phyloP scores from a whole-genome alignment of 2,329 filamentous ascomycete species.

The Talaromyces sp. region DNA sequence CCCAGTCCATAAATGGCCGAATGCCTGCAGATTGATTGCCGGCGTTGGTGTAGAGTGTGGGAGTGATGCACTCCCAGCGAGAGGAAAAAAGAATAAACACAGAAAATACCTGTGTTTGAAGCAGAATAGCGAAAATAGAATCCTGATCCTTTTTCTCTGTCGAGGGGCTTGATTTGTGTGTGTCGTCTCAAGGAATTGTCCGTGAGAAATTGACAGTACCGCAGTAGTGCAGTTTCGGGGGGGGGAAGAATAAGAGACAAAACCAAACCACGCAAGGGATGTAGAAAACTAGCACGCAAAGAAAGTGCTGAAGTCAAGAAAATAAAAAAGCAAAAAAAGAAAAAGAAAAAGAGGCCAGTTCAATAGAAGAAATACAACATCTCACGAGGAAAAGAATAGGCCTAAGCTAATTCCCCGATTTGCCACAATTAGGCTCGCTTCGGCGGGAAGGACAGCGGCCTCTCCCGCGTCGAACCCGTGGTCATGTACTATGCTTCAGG shows the following conservation, averaged over 20 bases:
- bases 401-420: background rate
- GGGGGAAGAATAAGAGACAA: background rate
- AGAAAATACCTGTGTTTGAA: background rate
- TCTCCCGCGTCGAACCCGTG: conserved; percentile 7
- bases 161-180: background rate
- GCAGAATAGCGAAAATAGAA: background rate
- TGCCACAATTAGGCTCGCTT: conserved; percentile 13
- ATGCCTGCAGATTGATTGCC: background rate
- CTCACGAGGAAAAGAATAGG: background rate
- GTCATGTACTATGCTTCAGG: background rate
- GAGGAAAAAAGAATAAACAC: background rate
- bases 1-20: background rate
- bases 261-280: conserved; percentile 8
- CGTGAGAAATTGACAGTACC: conserved; percentile 1
- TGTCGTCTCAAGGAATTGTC: background rate
- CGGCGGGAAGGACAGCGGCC: conserved; percentile 5
- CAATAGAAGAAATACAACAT: background rate
- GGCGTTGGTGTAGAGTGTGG: background rate
- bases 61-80: too few relatives aligned
- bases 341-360: background rate
- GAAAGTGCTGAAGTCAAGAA: background rate
- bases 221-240: conserved; percentile 8
- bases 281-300: background rate
- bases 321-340: background rate
- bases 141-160: background rate